Conservation (phyloP, 106 monocot species). For the Agapanthus africanus region DNA sequence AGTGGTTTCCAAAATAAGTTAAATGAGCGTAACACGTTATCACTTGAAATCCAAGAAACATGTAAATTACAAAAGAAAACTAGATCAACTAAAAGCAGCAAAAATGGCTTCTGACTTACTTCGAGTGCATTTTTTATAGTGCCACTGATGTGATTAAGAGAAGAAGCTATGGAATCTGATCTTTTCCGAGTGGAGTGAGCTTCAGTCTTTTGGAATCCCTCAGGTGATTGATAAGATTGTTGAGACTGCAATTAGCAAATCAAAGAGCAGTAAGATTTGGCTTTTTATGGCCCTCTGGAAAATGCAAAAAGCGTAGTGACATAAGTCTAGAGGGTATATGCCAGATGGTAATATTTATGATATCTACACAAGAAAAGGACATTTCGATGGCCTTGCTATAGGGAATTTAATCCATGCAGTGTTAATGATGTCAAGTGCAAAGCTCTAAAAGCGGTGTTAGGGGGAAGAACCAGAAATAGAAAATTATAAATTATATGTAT, state of each 20-base stretch:
- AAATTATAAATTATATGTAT: too few relatives aligned
- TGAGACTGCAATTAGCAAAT: conserved; percentile 18
- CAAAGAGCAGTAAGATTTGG: background rate
- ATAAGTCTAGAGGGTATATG: background rate
- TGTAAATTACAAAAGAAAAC: background rate
- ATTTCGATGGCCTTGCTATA: background rate
- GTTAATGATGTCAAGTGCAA: background rate
- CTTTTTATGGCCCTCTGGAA: background rate
- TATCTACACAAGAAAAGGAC: background rate
- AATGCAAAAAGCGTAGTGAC: background rate
- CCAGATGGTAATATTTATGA: background rate
- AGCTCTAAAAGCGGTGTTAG: too few relatives aligned
- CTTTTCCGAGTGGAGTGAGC: conserved; percentile 18
- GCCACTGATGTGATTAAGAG: conserved; percentile 69
- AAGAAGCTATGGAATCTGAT: conserved; percentile 29
- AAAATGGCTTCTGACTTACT: conserved; percentile 30
- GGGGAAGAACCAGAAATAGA: too few relatives aligned
- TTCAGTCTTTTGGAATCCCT: conserved; percentile 38
- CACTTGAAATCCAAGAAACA: too few relatives aligned
- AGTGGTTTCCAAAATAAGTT: too few relatives aligned
- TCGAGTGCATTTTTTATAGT: conserved; percentile 65
- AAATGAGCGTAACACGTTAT: too few relatives aligned
- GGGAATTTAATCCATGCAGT: too few relatives aligned
- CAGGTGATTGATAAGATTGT: conserved; percentile 44
- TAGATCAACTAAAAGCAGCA: background rate